Conservation (phyloP, 208 protist species). For the Leishmania tropica region DNA sequence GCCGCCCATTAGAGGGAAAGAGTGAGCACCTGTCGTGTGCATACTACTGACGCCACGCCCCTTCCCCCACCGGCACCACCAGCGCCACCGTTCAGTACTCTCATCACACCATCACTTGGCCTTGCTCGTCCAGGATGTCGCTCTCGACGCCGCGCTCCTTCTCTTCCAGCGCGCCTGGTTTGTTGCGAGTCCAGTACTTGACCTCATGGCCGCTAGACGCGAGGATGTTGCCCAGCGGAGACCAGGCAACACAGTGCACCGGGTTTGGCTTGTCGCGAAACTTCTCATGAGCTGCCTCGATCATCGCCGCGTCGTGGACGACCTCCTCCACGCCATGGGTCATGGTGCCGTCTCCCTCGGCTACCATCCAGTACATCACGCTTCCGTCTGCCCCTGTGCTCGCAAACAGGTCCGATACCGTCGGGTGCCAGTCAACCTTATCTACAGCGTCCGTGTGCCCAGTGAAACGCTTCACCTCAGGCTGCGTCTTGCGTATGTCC, state of each 20-base stretch:
- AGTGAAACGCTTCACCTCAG: slow-evolving; percentile 75
- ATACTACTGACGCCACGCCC: not conserved
- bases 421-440: slow-evolving; percentile 83
- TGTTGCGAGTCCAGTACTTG: slow-evolving; percentile 89
- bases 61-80: not conserved
- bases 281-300: slow-evolving; percentile 80
- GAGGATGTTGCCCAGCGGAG: slow-evolving; percentile 80
- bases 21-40: not conserved
- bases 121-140: slow-evolving; percentile 63
- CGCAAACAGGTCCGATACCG: slow-evolving; percentile 70
- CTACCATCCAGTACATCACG: slow-evolving; percentile 86
- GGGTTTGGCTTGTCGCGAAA: slow-evolving; percentile 85
- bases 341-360: slow-evolving; percentile 68
- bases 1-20: not conserved
- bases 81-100: not conserved
- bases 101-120: slow-evolving; percentile 2
- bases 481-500: slow-evolving; percentile 83
- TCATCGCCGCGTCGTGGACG: slow-evolving; percentile 53
- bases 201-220: slow-evolving; percentile 80
- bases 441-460: slow-evolving; percentile 79
- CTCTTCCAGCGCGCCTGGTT: slow-evolving; percentile 86
- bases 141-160: slow-evolving; percentile 73
- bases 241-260: slow-evolving; percentile 78
- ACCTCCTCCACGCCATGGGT: slow-evolving; percentile 65
- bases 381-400: slow-evolving; percentile 79